Base-by-base conservation (phyloP, 1,284 basidiomycete genomes). In the Inonotus obliquus region DNA sequence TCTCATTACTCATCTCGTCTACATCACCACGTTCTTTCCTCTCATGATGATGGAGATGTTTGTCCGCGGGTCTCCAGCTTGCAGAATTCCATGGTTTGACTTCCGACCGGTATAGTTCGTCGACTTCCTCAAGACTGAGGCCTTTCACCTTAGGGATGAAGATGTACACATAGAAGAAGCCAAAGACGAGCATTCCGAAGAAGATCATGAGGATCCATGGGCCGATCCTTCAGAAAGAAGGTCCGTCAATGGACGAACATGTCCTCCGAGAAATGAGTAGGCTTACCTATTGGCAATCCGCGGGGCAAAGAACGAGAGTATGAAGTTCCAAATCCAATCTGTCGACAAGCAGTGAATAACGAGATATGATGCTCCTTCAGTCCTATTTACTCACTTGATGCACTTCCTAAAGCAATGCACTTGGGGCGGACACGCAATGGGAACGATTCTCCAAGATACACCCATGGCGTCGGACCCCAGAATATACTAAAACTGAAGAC, bases 81-180 rank as follows among this genome's bases (percentile, higher is more conserved):
- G 78, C 64, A 0, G 86, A 87, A 41, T 81, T 73, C 86, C 88
- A 89, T 1, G 89, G 85, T 66, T 81, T 81, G 65, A 88, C 76
- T 4, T 80, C 78, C 2, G 85, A 75, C 41, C 83, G 81, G 69
- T 89, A 90, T 75, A 90, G 74, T 72, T 89, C 86, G 72, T 91
- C 88, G 65, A 91, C 83, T 77, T 91, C 87, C 74, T 92, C 90
- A 65, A 92, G 77, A 49, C 81, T 81, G 17, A 92, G 79, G 5
- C 87, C 87, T 69, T 83, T 87, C 13, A 87, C 87, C 76, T 93
- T 89, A n/a, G 89, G 88, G 52, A 91, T 82, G 72, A 82, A 84
- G 49, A 90, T 72, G 69, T 81, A 88, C 7, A 89, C 83, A 67
- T 87, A 90, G 61, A 83, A 69, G 67, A 80, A 84, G 25, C 87